Evolutionary conservation across 1,284 basidiomycete genomes (phyloP).

Genomic region (Tranzscheliella williamsii): DNA sequence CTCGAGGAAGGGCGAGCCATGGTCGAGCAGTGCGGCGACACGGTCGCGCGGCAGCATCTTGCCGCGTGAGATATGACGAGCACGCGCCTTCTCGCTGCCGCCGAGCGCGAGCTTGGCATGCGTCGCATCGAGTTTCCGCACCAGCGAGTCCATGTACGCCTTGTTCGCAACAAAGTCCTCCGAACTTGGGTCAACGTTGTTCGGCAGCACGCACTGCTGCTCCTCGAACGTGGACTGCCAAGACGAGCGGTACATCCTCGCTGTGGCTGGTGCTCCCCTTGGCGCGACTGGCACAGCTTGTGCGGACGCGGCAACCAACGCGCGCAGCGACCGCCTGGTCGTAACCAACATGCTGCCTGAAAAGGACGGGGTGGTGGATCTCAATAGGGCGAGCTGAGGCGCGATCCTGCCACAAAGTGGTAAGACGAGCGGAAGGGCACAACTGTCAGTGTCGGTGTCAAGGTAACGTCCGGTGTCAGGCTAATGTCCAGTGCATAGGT

Average conservation of each 20-base stretch:
- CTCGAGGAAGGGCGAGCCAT: conserved; percentile 86
- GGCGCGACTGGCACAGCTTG: too few relatives aligned
- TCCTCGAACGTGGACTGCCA: conserved; percentile 28
- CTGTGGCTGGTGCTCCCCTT: not conserved
- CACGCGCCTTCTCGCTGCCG: conserved; percentile 69
- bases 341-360: too few relatives aligned
- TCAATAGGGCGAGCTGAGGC: too few relatives aligned
- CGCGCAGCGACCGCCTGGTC: too few relatives aligned
- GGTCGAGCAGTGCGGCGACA: conserved; percentile 76
- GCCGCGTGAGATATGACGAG: conserved; percentile 76
- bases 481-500: too few relatives aligned
- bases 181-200: conserved; percentile 40
- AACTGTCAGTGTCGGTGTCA: too few relatives aligned
- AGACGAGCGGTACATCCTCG: conserved; percentile 14
- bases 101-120: conserved; percentile 59
- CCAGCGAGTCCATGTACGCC: conserved; percentile 43
- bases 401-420: too few relatives aligned
- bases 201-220: conserved; percentile 41
- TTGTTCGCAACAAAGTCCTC: conserved; percentile 46
- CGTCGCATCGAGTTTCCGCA: conserved; percentile 37
- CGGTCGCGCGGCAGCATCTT: conserved; percentile 81
- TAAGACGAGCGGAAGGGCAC: too few relatives aligned
- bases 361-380: too few relatives aligned
- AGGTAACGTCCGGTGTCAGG: too few relatives aligned
- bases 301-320: too few relatives aligned